Percentiles rank a stretch among this genome's conserved stretches.
These are phyloP conservation scores for Ophiobolus disseminans DNA, from an alignment of 2,329 filamentous ascomycete species.

Conservation along the genomic window DNA sequence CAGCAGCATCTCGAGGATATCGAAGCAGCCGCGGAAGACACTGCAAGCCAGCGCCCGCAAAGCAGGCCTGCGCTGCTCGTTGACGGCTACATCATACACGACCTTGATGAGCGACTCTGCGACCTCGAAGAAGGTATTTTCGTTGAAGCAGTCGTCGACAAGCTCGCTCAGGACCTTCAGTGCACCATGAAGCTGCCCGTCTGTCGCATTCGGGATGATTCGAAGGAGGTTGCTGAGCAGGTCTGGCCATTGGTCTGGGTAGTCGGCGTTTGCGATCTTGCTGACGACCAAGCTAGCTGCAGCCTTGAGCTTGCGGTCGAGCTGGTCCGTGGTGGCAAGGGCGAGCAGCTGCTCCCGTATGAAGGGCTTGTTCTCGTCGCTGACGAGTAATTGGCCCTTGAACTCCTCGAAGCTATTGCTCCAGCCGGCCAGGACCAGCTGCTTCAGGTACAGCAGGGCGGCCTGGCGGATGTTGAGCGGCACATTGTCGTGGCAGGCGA, in stretches of 20 bases:
- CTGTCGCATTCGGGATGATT: constrained; percentile 76
- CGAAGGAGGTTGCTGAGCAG: constrained; percentile 81
- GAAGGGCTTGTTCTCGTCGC: constrained; percentile 74
- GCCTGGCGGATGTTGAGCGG: constrained; percentile 80
- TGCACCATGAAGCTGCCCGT: constrained; percentile 85
- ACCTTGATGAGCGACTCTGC: constrained; percentile 84
- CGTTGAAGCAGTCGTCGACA: constrained; percentile 90
- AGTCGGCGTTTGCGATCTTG: constrained; percentile 93
- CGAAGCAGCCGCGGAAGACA: constrained; percentile 90
- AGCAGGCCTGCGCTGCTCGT: constrained; percentile 74
- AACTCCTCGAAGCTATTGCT: constrained; percentile 76
- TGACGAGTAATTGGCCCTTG: constrained; percentile 70
- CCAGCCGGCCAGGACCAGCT: constrained; percentile 87
- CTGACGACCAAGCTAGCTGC: constrained; percentile 89
- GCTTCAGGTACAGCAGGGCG: constrained; percentile 79
- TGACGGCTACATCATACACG: constrained; percentile 81
- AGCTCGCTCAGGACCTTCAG: constrained; percentile 87
- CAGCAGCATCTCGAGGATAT: constrained; percentile 95
- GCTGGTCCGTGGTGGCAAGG: constrained; percentile 74
- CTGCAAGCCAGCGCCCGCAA: constrained; percentile 86
- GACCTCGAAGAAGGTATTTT: constrained; percentile 92
- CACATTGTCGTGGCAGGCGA: constrained; percentile 78
- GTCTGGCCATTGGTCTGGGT: constrained; percentile 92
- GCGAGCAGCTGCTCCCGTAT: constrained; percentile 78
- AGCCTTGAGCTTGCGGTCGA: constrained; percentile 84